Conservation (phyloP, 495 filamentous ascomycete genomes). For the Daldinia decipiens region DNA sequence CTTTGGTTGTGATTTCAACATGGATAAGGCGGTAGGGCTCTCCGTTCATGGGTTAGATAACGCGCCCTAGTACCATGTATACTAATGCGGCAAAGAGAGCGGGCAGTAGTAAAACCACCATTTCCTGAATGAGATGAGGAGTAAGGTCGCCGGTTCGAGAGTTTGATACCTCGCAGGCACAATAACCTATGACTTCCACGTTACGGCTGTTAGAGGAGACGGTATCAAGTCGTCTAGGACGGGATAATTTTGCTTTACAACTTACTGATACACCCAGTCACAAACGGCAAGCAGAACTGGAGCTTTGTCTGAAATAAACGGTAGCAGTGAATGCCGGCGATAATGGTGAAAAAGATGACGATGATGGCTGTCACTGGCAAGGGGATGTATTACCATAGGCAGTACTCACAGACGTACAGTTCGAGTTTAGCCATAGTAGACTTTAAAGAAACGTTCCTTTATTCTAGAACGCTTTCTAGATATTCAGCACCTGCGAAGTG, state of each 20-base stretch:
- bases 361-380: slow-evolving; percentile 63
- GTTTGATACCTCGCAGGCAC: slow-evolving; percentile 46
- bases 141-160: slow-evolving; percentile 38
- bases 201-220: slow-evolving; percentile 14
- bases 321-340: slow-evolving; percentile 57
- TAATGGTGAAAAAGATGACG: slow-evolving; percentile 57
- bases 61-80: slow-evolving; percentile 57
- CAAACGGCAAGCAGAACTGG: slow-evolving; percentile 67
- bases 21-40: slow-evolving; percentile 54
- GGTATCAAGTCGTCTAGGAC: background rate
- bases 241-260: slow-evolving; percentile 4
- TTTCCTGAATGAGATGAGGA: slow-evolving; percentile 27
- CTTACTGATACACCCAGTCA: slow-evolving; percentile 64
- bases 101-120: slow-evolving; percentile 56
- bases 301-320: slow-evolving; percentile 56
- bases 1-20: slow-evolving; percentile 52
- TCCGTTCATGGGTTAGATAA: slow-evolving; percentile 56
- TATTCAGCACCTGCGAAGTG: background rate
- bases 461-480: background rate
- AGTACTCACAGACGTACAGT: slow-evolving; percentile 46
- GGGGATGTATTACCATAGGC: slow-evolving; percentile 63
- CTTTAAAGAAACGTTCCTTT: background rate
- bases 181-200: slow-evolving; percentile 63
- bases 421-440: slow-evolving; percentile 36
- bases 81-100: slow-evolving; percentile 57